These are phyloP conservation scores for Golubevia sp. DNA, from an alignment of 1,284 basidiomycete species.

Conservation along the genomic window DNA sequence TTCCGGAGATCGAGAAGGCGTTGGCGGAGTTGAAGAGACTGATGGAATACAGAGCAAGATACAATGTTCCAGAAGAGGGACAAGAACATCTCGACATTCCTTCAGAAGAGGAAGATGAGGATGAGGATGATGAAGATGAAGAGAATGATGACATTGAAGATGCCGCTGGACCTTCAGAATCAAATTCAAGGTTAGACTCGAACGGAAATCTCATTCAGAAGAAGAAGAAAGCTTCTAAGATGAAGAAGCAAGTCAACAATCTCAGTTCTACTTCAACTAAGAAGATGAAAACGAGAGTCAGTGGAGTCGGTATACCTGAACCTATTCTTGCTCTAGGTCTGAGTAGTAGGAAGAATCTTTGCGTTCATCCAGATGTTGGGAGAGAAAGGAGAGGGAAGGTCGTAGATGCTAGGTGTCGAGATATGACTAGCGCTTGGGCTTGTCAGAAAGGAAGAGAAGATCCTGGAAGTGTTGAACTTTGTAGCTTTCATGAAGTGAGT, in stretches of 20 bases:
- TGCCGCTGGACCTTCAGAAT: background rate
- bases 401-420: conserved; percentile 57
- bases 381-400: conserved; percentile 57
- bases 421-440: conserved; percentile 60
- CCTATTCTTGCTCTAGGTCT: conserved; percentile 56
- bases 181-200: conserved; percentile 4
- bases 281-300: background rate
- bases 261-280: conserved; percentile 3
- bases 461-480: conserved; percentile 58
- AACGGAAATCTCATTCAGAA: conserved; percentile 19
- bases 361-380: conserved; percentile 57
- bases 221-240: conserved; percentile 18
- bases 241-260: conserved; percentile 23
- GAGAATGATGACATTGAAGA: background rate
- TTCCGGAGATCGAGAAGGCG: conserved; percentile 61
- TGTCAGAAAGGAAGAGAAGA: conserved; percentile 57
- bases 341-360: conserved; percentile 57
- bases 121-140: conserved; percentile 19
- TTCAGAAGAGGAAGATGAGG: conserved; percentile 13
- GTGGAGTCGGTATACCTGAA: conserved; percentile 11
- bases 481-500: conserved; percentile 49
- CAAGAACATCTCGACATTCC: conserved; percentile 12
- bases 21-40: conserved; percentile 56
- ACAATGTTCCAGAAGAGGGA: conserved; percentile 32
- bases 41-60: conserved; percentile 55